A percentile compares a stretch with the other conserved stretches of the same genome.
These are phyloP conservation scores for Sporisorium sorghi DNA, from an alignment of 1,284 basidiomycete species.

Conservation along the genomic window DNA sequence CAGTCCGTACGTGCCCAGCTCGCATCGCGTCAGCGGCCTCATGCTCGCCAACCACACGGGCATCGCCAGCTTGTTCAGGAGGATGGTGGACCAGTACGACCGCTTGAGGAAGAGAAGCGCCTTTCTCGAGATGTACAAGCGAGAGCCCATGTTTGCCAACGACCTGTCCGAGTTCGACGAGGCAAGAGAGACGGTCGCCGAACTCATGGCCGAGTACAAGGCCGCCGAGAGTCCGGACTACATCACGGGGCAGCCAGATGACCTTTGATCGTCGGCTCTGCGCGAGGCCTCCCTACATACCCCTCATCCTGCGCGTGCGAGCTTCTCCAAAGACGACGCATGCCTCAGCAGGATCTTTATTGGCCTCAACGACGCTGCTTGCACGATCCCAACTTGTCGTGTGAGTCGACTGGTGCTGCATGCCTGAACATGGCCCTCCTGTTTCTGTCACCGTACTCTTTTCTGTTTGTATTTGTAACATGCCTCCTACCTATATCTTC, in stretches of 20 bases:
- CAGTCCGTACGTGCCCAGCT: slow-evolving; percentile 87
- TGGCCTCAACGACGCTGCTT: background rate
- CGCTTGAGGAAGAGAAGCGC: slow-evolving; percentile 87
- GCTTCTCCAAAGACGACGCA: background rate
- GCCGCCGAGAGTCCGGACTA: slow-evolving; percentile 65
- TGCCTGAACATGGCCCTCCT: background rate
- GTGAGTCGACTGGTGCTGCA: background rate
- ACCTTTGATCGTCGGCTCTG: slow-evolving; percentile 18
- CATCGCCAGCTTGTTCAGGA: slow-evolving; percentile 85
- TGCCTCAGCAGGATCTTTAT: background rate
- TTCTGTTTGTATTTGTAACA: slow-evolving; percentile 34
- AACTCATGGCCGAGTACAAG: slow-evolving; percentile 67
- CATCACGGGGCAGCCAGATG: slow-evolving; percentile 49
- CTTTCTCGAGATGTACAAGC: slow-evolving; percentile 97
- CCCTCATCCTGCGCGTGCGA: slow-evolving; percentile 1
- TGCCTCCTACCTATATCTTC: background rate
- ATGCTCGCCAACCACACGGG: slow-evolving; percentile 99
- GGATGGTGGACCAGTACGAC: slow-evolving; percentile 96
- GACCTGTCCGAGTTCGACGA: slow-evolving; percentile 67
- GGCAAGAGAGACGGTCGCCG: slow-evolving; percentile 64
- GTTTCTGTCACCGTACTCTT: slow-evolving; percentile 5
- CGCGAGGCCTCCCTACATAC: slow-evolving; percentile 10
- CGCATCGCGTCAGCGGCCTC: slow-evolving; percentile 90
- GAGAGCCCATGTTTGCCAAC: slow-evolving; percentile 76
- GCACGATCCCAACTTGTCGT: background rate